Evolutionary conservation across 1,284 basidiomycete species (phyloP).

Genomic region (Bondarzewia mesenterica): DNA sequence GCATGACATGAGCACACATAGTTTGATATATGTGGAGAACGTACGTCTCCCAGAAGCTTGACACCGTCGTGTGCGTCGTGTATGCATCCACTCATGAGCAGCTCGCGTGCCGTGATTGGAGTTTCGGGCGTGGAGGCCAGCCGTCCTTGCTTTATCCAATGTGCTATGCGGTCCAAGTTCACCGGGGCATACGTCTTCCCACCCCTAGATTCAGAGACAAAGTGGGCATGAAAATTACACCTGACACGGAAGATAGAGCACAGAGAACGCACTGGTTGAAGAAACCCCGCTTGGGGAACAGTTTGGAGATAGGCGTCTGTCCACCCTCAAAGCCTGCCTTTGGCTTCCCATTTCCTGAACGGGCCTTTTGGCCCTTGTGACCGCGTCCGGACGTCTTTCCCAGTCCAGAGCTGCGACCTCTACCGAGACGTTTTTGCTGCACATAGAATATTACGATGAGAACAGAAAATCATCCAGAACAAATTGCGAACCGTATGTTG

Average conservation of each 20-base stretch:
- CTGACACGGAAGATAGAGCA: conserved; percentile 2
- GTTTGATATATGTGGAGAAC: conserved; percentile 18
- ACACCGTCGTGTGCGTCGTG: conserved; percentile 87
- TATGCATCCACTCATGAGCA: conserved; percentile 81
- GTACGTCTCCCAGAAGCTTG: conserved; percentile 81
- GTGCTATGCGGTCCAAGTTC: conserved; percentile 82
- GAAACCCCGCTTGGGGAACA: conserved; percentile 93
- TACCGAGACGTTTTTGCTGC: conserved; percentile 89
- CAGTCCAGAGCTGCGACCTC: conserved; percentile 85
- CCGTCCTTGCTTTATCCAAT: conserved; percentile 85
- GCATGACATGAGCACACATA: not conserved
- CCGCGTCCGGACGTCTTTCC: conserved; percentile 92
- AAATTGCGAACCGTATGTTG: conserved; percentile 44
- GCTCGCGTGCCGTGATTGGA: conserved; percentile 85
- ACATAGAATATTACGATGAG: not conserved
- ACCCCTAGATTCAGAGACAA: conserved; percentile 38
- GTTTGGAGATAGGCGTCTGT: conserved; percentile 88
- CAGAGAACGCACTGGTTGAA: conserved; percentile 70
- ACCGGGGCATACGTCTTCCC: conserved; percentile 75
- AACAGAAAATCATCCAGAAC: conserved; percentile 4
- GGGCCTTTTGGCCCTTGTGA: conserved; percentile 93
- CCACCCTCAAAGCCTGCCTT: conserved; percentile 89
- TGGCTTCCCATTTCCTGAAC: conserved; percentile 85
- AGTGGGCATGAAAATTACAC: not conserved
- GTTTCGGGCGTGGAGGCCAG: conserved; percentile 71